Percentiles rank a stretch among this genome's conserved stretches.
Evolutionary conservation across 1,284 basidiomycete species (phyloP).

Genomic region (Apiotrichum sp.): DNA sequence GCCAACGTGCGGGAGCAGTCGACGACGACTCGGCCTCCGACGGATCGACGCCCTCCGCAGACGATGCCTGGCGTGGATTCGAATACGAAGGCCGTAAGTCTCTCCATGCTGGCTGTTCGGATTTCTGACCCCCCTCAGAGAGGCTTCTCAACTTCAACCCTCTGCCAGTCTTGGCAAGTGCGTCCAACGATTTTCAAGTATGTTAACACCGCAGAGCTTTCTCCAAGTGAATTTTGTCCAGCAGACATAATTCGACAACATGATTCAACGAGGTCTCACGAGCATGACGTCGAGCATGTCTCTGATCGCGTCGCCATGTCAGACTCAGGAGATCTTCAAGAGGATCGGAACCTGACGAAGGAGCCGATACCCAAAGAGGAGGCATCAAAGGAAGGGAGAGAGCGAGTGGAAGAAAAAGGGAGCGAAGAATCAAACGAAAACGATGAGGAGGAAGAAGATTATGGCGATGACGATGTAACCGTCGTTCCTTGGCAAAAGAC

Average conservation of each 20-base stretch:
- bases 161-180: not conserved
- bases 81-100: constrained; percentile 4
- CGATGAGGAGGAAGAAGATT: constrained; percentile 24
- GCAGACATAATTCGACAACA: not conserved
- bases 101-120: not conserved
- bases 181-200: not conserved
- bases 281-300: no score
- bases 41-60: no score
- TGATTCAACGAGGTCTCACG: not conserved
- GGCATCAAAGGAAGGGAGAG: no score
- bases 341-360: no score
- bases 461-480: constrained; percentile 11
- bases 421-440: constrained; percentile 6
- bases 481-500: not conserved
- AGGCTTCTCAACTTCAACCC: not conserved
- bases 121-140: not conserved
- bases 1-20: not conserved
- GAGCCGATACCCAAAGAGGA: no score
- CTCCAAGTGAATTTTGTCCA: not conserved
- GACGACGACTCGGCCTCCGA: no score
- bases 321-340: no score
- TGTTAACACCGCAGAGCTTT: no score
- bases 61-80: not conserved
- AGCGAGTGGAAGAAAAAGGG: no score
- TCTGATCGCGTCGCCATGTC: no score